phyloP scores from a whole-genome alignment of 306 rosid genomes.

The Vigna unguiculata region DNA sequence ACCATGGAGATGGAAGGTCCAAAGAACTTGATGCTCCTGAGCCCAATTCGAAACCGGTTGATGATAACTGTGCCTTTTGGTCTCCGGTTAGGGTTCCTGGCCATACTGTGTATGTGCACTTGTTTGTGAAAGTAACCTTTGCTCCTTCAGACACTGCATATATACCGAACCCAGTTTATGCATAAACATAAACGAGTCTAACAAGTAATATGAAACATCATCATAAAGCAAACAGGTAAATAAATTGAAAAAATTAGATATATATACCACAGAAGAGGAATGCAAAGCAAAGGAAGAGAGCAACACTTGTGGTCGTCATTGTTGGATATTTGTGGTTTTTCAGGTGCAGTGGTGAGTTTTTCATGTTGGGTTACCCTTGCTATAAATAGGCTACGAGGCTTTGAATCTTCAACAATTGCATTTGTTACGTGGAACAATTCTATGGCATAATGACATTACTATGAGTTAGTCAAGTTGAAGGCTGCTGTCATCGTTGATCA shows the following conservation, averaged over 20 bases:
- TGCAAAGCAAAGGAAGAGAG: slow-evolving; percentile 44
- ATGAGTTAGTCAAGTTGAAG: neutral
- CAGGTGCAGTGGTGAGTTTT: neutral
- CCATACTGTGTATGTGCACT: slow-evolving; percentile 46
- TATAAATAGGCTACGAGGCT: neutral
- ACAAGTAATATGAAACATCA: neutral
- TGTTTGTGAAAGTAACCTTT: slow-evolving; percentile 35
- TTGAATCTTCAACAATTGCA: neutral
- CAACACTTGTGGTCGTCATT: slow-evolving; percentile 23
- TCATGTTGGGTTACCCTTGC: neutral
- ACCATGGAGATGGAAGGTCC: slow-evolving; percentile 24
- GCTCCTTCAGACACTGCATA: slow-evolving; percentile 6
- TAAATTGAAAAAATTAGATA: neutral
- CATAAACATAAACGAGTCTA: neutral
- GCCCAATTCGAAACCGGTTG: slow-evolving; percentile 47
- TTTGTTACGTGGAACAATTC: neutral
- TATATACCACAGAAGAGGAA: slow-evolving; percentile 49
- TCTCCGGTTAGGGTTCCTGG: slow-evolving; percentile 45
- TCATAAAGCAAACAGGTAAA: neutral
- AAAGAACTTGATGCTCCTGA: neutral
- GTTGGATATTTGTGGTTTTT: neutral
- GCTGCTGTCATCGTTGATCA: neutral
- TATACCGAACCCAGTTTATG: too few relatives aligned
- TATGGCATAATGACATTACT: neutral
- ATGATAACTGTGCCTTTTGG: slow-evolving; percentile 25